These are phyloP conservation scores for Irpex rosettiformis DNA, from an alignment of 1,284 basidiomycete species.

Conservation along the genomic window DNA sequence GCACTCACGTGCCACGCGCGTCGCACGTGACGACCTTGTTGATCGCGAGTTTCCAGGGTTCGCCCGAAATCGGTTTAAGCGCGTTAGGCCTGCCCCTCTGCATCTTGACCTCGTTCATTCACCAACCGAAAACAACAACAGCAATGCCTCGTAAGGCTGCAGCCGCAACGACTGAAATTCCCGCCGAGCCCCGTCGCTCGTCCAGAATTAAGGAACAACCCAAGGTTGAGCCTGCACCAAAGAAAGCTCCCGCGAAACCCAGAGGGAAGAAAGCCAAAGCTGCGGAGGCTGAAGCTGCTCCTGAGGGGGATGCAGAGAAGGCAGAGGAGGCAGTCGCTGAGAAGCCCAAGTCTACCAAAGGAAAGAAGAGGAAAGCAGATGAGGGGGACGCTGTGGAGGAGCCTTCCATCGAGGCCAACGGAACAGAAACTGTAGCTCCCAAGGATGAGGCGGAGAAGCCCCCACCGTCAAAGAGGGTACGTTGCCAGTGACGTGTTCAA, in stretches of 20 bases:
- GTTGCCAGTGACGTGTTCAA: background rate
- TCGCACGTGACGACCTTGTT: constrained; percentile 28
- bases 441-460: constrained; percentile 24
- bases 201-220: constrained; percentile 70
- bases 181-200: constrained; percentile 63
- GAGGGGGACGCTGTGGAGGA: constrained; percentile 26
- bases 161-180: constrained; percentile 32
- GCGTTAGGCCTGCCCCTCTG: constrained; percentile 10
- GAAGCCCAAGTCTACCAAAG: constrained; percentile 55
- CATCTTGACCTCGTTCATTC: constrained; percentile 14
- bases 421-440: constrained; percentile 1
- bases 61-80: constrained; percentile 15
- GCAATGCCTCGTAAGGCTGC: constrained; percentile 70
- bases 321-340: constrained; percentile 26
- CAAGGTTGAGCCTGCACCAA: constrained; percentile 46
- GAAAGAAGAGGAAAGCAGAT: constrained; percentile 49
- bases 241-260: constrained; percentile 61
- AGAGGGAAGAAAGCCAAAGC: constrained; percentile 50
- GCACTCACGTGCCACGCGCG: constrained; percentile 28
- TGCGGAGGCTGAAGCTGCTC: constrained; percentile 13
- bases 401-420: constrained; percentile 8
- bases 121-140: constrained; percentile 10
- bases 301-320: constrained; percentile 27
- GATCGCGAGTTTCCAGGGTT: constrained; percentile 29
- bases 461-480: constrained; percentile 33